Percentiles rank a stretch among this genome's conserved stretches.
Conservation (phyloP, 805 yeast species). For the Tetrapisispora taiwanensis region DNA sequence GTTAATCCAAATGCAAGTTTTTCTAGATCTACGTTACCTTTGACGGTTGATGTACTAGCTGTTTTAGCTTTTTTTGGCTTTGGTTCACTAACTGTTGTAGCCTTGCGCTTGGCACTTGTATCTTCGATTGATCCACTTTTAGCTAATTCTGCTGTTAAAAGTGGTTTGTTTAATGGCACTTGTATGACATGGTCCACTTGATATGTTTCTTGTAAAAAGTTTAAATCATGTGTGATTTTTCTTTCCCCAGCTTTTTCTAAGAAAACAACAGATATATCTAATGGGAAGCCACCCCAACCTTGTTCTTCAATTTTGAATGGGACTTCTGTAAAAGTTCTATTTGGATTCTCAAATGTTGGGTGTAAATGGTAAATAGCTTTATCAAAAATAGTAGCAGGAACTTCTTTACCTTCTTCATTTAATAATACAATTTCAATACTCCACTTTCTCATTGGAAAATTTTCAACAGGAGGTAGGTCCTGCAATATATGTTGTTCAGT, state of each 20-base stretch:
- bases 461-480: conserved; percentile 78
- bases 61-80: conserved; percentile 46
- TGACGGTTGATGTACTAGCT: conserved; percentile 35
- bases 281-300: conserved; percentile 98
- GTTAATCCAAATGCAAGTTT: conserved; percentile 83
- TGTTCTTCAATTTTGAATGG: conserved; percentile 86
- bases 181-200: conserved; percentile 66
- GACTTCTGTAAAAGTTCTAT: conserved; percentile 63
- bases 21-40: conserved; percentile 79
- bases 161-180: conserved; percentile 68
- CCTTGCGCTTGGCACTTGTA: conserved; percentile 21
- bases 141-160: conserved; percentile 56
- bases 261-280: conserved; percentile 65
- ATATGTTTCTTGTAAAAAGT: conserved; percentile 69
- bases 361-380: conserved; percentile 88
- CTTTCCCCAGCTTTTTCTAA: conserved; percentile 85
- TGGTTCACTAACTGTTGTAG: conserved; percentile 23
- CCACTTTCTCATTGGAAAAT: conserved; percentile 94
- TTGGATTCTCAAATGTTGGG: conserved; percentile 90
- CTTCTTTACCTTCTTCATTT: conserved; percentile 69
- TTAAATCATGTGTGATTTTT: conserved; percentile 79
- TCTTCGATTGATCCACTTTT: conserved; percentile 80
- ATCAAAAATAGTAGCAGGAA: conserved; percentile 82
- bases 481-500: conserved; percentile 76
- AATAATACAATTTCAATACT: conserved; percentile 64